Evolutionary conservation across 345 rosid species (phyloP).

Genomic region (Brassica carinata): DNA sequence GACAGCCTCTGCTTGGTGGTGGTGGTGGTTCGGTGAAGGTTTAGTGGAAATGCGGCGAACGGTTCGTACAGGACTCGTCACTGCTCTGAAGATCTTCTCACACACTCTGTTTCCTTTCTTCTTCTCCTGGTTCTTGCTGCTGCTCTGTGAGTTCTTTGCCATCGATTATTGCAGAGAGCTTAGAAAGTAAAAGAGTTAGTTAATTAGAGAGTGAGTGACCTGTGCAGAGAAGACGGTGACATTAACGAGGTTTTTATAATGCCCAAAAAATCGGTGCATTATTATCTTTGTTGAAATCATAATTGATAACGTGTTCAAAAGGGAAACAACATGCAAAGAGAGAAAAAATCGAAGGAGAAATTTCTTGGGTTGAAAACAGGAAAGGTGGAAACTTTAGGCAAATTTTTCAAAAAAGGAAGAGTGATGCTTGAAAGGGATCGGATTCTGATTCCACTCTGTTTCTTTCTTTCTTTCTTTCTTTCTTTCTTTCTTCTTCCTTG

Average conservation of each 20-base stretch:
- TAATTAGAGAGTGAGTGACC: conserved; percentile 19
- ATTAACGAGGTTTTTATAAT: conserved; percentile 22
- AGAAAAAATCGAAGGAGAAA: conserved; percentile 10
- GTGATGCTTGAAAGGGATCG: conserved; percentile 30
- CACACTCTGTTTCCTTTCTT: conserved; percentile 39
- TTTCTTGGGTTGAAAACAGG: conserved; percentile 23
- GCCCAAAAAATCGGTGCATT: not conserved
- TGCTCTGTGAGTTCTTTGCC: conserved; percentile 29
- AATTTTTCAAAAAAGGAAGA: conserved; percentile 33
- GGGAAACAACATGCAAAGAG: conserved; percentile 20
- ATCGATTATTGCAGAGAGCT: conserved; percentile 7
- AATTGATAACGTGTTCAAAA: conserved; percentile 32
- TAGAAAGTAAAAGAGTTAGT: not conserved
- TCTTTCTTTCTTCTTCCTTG: not conserved
- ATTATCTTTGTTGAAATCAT: not conserved
- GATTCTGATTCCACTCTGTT: conserved; percentile 34
- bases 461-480: conserved; percentile 21
- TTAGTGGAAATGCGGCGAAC: conserved; percentile 34
- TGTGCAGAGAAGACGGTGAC: conserved; percentile 37
- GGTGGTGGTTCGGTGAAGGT: conserved; percentile 12
- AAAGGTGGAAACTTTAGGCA: conserved; percentile 29
- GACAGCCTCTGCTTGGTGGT: conserved; percentile 13
- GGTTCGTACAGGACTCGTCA: conserved; percentile 37
- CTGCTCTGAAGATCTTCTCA: conserved; percentile 40
- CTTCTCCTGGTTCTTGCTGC: conserved; percentile 13